These are phyloP conservation scores for Sporothrix variecibatus DNA, from an alignment of 2,329 filamentous ascomycete species.

Conservation along the genomic window DNA sequence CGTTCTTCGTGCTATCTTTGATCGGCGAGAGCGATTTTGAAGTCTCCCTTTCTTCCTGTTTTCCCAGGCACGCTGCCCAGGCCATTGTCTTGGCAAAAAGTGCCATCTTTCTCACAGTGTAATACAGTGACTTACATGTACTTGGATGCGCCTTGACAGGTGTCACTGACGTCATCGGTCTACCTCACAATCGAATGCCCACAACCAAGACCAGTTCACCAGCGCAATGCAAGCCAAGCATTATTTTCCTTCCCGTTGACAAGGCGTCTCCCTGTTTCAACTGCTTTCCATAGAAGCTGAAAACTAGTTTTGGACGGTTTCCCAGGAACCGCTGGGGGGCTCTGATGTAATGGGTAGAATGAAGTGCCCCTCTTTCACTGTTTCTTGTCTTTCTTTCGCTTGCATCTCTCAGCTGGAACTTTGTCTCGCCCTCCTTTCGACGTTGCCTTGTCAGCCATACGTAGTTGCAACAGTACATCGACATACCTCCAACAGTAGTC, in stretches of 20 bases:
- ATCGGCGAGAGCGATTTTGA: not conserved
- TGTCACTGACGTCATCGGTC: conserved; percentile 15
- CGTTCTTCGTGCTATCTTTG: not conserved
- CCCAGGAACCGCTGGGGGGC: not conserved
- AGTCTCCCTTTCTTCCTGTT: not conserved
- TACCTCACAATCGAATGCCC: too few relatives aligned
- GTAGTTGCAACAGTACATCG: too few relatives aligned
- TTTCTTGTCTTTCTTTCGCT: not conserved
- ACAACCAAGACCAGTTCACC: not conserved
- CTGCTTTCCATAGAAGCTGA: not conserved
- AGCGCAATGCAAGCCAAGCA: not conserved
- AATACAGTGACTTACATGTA: too few relatives aligned
- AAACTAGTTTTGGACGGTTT: not conserved
- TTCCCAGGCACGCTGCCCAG: not conserved
- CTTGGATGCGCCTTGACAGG: not conserved
- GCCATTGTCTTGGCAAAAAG: not conserved
- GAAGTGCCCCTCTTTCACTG: not conserved
- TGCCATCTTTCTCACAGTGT: not conserved
- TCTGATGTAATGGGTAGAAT: conserved; percentile 4
- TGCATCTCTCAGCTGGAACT: not conserved
- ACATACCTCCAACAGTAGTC: too few relatives aligned
- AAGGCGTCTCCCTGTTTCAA: not conserved
- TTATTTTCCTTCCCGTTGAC: not conserved
- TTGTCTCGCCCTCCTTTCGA: not conserved
- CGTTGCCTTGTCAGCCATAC: not conserved